These are phyloP conservation scores for Mortierella sp. DNA, from an alignment of 371 early-diverging fungal genomes.

Conservation along the genomic window DNA sequence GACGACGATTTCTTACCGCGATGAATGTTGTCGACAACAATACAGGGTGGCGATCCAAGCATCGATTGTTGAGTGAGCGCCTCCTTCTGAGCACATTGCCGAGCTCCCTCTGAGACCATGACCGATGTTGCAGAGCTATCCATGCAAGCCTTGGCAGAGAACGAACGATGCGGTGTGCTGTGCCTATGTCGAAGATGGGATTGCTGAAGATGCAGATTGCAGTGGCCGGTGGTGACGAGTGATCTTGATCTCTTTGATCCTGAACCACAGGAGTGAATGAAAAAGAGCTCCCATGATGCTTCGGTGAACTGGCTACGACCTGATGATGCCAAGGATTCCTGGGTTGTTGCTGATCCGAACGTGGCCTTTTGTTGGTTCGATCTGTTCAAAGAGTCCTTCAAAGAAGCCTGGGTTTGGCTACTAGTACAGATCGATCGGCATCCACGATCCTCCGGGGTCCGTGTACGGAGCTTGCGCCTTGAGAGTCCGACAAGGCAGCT, in stretches of 20 bases:
- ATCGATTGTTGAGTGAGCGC: slow-evolving; percentile 31
- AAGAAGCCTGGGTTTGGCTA: background rate
- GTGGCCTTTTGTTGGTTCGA: background rate
- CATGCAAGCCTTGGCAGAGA: slow-evolving; percentile 27
- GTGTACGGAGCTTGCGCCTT: slow-evolving; percentile 18
- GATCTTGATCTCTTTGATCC: slow-evolving; percentile 25
- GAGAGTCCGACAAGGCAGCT: slow-evolving; percentile 15
- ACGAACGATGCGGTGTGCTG: slow-evolving; percentile 20
- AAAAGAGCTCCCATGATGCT: slow-evolving; percentile 36
- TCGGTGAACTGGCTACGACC: slow-evolving; percentile 9
- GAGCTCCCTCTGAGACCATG: slow-evolving; percentile 9
- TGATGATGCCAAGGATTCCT: background rate
- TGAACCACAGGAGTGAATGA: slow-evolving; percentile 23
- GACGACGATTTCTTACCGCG: slow-evolving; percentile 33
- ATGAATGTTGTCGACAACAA: slow-evolving; percentile 36
- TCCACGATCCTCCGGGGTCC: slow-evolving; percentile 1
- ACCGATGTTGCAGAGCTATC: slow-evolving; percentile 12
- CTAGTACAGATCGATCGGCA: slow-evolving; percentile 12
- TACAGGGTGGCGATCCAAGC: slow-evolving; percentile 34
- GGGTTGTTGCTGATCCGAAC: slow-evolving; percentile 1
- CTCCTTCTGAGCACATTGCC: slow-evolving; percentile 23
- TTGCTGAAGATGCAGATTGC: background rate
- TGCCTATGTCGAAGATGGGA: slow-evolving; percentile 21
- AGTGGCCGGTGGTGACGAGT: slow-evolving; percentile 11
- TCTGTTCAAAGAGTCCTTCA: background rate